Conservation (phyloP, 2,329 filamentous ascomycete species). For the Phaeosphaeriaceae sp. region DNA sequence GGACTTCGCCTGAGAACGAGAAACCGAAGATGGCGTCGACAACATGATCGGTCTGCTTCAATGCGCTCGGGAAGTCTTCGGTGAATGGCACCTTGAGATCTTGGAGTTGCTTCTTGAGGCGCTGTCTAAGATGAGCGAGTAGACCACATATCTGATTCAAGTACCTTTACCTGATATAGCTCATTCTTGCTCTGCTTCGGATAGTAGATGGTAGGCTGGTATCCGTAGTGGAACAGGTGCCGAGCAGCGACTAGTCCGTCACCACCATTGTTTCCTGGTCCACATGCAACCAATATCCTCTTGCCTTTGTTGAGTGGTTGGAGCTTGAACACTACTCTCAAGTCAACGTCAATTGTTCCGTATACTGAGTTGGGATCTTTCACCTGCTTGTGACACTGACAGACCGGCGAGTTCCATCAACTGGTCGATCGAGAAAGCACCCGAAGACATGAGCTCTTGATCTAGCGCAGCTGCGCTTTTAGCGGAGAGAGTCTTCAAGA, state of each 20-base stretch:
- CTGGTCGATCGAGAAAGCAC: conserved; percentile 92
- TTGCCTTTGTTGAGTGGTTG: conserved; percentile 77
- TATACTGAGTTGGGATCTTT: neutral
- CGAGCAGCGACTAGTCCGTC: conserved; percentile 94
- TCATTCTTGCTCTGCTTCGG: conserved; percentile 92
- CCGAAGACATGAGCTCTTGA: conserved; percentile 88
- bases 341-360: neutral
- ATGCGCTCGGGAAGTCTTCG: conserved; percentile 74
- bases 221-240: conserved; percentile 91
- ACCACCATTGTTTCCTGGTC: conserved; percentile 80
- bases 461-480: conserved; percentile 90
- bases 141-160: too few species aligned
- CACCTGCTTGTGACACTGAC: conserved; percentile 88
- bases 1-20: conserved; percentile 88
- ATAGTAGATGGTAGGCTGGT: conserved; percentile 87
- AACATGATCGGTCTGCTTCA: conserved; percentile 76
- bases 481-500: conserved; percentile 77
- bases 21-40: conserved; percentile 97
- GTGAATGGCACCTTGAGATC: conserved; percentile 85
- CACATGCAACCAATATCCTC: conserved; percentile 85
- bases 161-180: conserved; percentile 79
- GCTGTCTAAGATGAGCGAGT: conserved; percentile 55
- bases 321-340: conserved; percentile 75
- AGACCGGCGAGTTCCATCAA: conserved; percentile 96
- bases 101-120: conserved; percentile 82